These are phyloP conservation scores for Aspergillus candidus DNA, from an alignment of 2,329 filamentous ascomycete species.

Conservation along the genomic window DNA sequence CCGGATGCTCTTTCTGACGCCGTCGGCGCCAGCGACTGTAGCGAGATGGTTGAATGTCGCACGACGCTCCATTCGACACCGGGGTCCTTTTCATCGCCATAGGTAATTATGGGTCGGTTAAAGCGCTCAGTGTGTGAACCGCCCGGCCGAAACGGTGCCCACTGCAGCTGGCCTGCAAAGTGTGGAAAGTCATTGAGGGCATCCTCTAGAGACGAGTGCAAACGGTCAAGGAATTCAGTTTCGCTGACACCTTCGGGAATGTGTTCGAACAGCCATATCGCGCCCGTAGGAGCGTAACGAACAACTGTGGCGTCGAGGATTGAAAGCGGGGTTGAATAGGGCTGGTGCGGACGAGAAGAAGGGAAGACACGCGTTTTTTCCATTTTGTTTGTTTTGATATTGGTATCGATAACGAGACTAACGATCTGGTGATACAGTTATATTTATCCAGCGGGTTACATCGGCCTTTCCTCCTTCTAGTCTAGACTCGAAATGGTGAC, in stretches of 20 bases:
- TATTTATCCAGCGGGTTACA: too few species aligned
- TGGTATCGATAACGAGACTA: too few species aligned
- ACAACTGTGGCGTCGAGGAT: constrained; percentile 11
- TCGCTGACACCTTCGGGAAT: constrained; percentile 4
- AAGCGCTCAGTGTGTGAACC: constrained; percentile 7
- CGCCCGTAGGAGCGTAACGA: constrained; percentile 8
- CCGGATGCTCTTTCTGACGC: neutral
- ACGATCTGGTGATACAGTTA: too few species aligned
- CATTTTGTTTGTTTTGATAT: too few species aligned
- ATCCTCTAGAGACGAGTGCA: constrained; percentile 6
- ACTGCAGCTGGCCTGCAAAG: constrained; percentile 12
- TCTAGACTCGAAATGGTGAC: too few species aligned
- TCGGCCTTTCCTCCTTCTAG: too few species aligned
- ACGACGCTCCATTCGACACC: constrained; percentile 4
- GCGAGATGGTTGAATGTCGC: neutral
- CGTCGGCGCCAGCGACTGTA: neutral
- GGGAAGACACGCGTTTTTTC: too few species aligned
- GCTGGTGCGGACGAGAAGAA: neutral
- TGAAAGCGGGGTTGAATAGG: constrained; percentile 5
- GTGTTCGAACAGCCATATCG: constrained; percentile 38
- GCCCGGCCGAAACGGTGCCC: constrained; percentile 2
- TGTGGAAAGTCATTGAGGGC: constrained; percentile 9
- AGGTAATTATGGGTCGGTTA: constrained; percentile 7
- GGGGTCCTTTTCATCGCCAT: constrained; percentile 1
- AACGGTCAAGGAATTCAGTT: constrained; percentile 3